These are phyloP conservation scores for Maudiozyma pseudohumilis DNA, from an alignment of 805 yeast genomes.

Conservation along the genomic window DNA sequence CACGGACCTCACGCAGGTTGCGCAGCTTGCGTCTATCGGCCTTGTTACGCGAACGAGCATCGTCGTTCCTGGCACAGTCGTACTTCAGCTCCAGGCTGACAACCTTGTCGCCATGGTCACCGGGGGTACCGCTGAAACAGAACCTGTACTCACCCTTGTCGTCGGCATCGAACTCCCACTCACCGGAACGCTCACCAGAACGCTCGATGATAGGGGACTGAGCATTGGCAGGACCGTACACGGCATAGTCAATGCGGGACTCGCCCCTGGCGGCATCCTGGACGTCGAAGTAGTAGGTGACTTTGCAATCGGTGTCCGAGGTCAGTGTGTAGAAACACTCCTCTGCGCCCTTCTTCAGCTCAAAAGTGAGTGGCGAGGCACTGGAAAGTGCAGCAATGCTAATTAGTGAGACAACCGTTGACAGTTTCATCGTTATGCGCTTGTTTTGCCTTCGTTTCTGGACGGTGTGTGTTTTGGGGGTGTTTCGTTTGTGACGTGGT, in stretches of 20 bases:
- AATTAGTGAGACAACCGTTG: background rate
- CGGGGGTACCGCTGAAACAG: slow-evolving; percentile 77
- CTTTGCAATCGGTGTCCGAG: slow-evolving; percentile 56
- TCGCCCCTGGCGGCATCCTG: slow-evolving; percentile 21
- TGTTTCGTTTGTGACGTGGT: too few species aligned
- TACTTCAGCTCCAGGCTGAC: slow-evolving; percentile 67
- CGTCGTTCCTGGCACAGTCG: slow-evolving; percentile 29
- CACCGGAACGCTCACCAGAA: slow-evolving; percentile 66
- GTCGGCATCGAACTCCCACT: slow-evolving; percentile 60
- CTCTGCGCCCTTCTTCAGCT: slow-evolving; percentile 13
- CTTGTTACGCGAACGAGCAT: slow-evolving; percentile 56
- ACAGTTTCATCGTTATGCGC: background rate
- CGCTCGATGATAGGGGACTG: slow-evolving; percentile 37
- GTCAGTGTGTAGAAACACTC: slow-evolving; percentile 24
- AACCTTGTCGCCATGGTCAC: slow-evolving; percentile 70
- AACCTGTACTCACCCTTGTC: slow-evolving; percentile 73
- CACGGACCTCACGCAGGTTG: slow-evolving; percentile 10
- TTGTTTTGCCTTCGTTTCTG: too few species aligned
- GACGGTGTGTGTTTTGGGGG: too few species aligned
- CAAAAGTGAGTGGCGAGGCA: slow-evolving; percentile 24
- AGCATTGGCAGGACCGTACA: slow-evolving; percentile 24
- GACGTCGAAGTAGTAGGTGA: slow-evolving; percentile 29
- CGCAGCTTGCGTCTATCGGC: slow-evolving; percentile 17
- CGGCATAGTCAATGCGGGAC: slow-evolving; percentile 15
- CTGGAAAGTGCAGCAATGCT: too few species aligned